Base-by-base conservation (phyloP, 768 basidiomycete genomes). In the Mycena sanguinolenta region DNA sequence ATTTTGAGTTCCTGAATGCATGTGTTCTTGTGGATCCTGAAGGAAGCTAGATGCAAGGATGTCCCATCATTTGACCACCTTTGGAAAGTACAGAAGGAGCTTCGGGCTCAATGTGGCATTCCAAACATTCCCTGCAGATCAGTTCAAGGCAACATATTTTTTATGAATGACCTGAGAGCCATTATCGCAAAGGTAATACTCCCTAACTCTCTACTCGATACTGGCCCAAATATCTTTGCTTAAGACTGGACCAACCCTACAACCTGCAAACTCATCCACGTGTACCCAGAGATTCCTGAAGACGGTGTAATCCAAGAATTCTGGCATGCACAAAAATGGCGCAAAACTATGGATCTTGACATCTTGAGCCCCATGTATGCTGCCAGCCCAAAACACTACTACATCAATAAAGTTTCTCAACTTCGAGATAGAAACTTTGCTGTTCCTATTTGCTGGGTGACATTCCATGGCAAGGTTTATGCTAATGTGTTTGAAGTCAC, bases 401-500 rank as follows among this genome's bases (percentile, higher is more conserved):
- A 59, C 42, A 59, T 70, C 1, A 65, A 70, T 52, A 64, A 70
- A 50, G 10, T 70, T 10, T 49, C 38, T 1, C 58, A 50, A 4
- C 21, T 60, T 10, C 53, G 61, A 23, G 25, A 58, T 21, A 58
- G 63, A 4, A 7, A 12, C 3, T 49, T 65, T 17, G 17, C 65
- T 13, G 23, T 70, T 19, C 69, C 69, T 10, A 28, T 70, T 28
- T 64, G 69, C n/a, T 70, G 69, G 69, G 46, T 70, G 9, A 65
- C 0, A 7, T 54, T 38, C 30, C 50, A 32, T 1, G 46, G 27
- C 23, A 39, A 55, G 27, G 58, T 70, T 5, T 44, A 44, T 53
- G 25, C 7, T 6, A 58, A 70, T 34, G 58, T 23, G 1, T 70
- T 30, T 46, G 28, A 58, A 1, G 34, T 70, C 8, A 7, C 23